Base-by-base conservation (phyloP, 2,329 filamentous ascomycete genomes). In the Scedosporium dehoogii region DNA sequence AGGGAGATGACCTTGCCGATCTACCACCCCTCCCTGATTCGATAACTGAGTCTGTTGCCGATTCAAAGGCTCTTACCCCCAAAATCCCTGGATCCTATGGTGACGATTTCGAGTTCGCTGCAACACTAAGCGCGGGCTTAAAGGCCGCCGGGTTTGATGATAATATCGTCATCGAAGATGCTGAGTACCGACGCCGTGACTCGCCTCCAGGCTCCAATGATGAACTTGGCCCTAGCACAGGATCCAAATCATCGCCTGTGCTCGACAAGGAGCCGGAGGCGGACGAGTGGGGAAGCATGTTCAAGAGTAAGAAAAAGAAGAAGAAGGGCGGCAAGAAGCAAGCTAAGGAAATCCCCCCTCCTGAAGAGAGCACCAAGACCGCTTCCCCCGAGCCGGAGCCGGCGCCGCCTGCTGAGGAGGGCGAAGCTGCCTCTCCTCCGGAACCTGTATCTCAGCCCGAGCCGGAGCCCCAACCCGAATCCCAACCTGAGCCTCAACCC, bases 141-240 rank as follows among this genome's bases (percentile, higher is more conserved):
- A 76, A 86, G 69, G 81, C 85, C n/a, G 83, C 85, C 56, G 88
- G 88, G 0, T 91, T 91, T 65, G 82, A 90, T 68, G 84, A 86
- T 4, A 81, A 88, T 48, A 84, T 91, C 63, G 85, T 91, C 56
- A 86, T 88, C 42, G 78, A 89, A 56, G 81, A 91, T 67, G 82
- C 84, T 0, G 76, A 73, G 1, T 91, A 86, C 68, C 83, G 83
- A 66, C 80, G 79, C 59, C 84, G 87, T 29, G 81, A 84, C 61
- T 88, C 86, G 1, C 85, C 86, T 6, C 85, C 85, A 3, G 81
- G 82, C 4, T 82, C 84, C 3, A 81, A 84, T 66, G 81, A 82
- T 14, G 72, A 77, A 42, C 69, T 75, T 60, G 79, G 78, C 1
- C 79, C 78, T 65, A 73, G 79, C n/a, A 58, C 60, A 18, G 29